Conservation (phyloP, 2,329 filamentous ascomycete species). For the Cercospora citrullina region DNA sequence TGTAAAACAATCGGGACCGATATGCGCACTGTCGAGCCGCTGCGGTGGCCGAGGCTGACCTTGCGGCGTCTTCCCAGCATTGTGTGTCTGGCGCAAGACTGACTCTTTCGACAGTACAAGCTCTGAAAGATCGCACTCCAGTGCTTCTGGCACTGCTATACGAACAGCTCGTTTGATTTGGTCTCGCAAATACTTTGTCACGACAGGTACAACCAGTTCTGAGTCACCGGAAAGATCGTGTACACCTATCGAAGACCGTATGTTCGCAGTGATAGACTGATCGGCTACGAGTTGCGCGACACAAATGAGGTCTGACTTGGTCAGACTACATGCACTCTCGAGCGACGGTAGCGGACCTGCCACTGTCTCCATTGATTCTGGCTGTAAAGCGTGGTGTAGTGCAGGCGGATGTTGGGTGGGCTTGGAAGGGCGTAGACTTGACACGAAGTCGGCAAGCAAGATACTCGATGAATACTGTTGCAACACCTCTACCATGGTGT, state of each 20-base stretch:
- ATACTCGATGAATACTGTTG: background rate
- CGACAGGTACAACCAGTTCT: background rate
- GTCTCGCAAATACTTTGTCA: conserved; percentile 3
- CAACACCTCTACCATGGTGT: conserved; percentile 2
- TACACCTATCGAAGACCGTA: background rate
- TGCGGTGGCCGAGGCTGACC: conserved; percentile 37
- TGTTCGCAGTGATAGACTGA: conserved; percentile 26
- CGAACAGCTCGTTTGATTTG: conserved; percentile 3
- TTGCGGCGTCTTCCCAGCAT: conserved; percentile 25
- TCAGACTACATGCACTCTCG: conserved; percentile 27
- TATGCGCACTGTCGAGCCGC: conserved; percentile 31
- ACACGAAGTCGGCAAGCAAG: background rate
- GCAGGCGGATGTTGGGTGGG: background rate
- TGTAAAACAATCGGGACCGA: conserved; percentile 53
- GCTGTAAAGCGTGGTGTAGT: background rate
- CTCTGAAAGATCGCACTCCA: conserved; percentile 31
- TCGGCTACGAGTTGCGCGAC: conserved; percentile 40
- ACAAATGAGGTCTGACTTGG: conserved; percentile 35
- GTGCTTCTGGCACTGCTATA: conserved; percentile 20
- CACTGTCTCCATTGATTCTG: conserved; percentile 14
- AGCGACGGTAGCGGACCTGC: conserved; percentile 14
- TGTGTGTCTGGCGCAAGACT: conserved; percentile 18
- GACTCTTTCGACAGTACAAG: conserved; percentile 34
- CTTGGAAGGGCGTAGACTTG: background rate
- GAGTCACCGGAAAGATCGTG: background rate